Percentiles rank a stretch among this genome's conserved stretches.
Evolutionary conservation across 768 basidiomycete genomes (phyloP).

Genomic region (Pseudohyphozyma bogoriensis): DNA sequence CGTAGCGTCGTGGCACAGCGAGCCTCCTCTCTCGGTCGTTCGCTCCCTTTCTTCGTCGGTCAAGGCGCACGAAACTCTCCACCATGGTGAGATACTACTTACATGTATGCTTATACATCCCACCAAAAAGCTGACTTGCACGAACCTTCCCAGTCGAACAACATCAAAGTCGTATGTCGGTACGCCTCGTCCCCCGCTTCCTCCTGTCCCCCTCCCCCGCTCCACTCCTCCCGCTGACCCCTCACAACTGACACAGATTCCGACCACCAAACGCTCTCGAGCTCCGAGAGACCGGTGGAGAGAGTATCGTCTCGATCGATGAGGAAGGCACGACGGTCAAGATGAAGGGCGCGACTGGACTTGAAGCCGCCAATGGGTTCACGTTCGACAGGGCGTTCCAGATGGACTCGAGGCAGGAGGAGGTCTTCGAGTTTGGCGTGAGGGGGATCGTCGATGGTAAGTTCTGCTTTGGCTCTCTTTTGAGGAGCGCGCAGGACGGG

Average conservation of each 20-base stretch:
- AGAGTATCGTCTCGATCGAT: slow-evolving; percentile 80
- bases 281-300: slow-evolving; percentile 62
- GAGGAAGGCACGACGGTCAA: slow-evolving; percentile 75
- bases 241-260: slow-evolving; percentile 50
- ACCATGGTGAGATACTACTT: too few species aligned
- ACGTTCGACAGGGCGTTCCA: slow-evolving; percentile 95
- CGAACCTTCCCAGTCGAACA: slow-evolving; percentile 47
- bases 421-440: slow-evolving; percentile 97
- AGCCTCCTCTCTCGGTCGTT: too few species aligned
- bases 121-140: too few species aligned
- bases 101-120: too few species aligned
- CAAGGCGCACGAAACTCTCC: too few species aligned
- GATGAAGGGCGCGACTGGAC: slow-evolving; percentile 58
- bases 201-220: slow-evolving; percentile 7
- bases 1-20: too few species aligned
- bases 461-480: background rate
- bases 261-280: slow-evolving; percentile 91
- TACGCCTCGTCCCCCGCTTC: slow-evolving; percentile 43
- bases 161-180: slow-evolving; percentile 99
- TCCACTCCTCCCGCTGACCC: slow-evolving; percentile 9
- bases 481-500: background rate
- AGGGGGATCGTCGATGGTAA: slow-evolving; percentile 90
- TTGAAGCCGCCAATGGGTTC: slow-evolving; percentile 83
- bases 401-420: slow-evolving; percentile 76
- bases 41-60: too few species aligned